Evolutionary conservation across 768 basidiomycete species (phyloP), one percentile per base, ranked within the genome.

Genomic region (Mycena alexandri): DNA sequence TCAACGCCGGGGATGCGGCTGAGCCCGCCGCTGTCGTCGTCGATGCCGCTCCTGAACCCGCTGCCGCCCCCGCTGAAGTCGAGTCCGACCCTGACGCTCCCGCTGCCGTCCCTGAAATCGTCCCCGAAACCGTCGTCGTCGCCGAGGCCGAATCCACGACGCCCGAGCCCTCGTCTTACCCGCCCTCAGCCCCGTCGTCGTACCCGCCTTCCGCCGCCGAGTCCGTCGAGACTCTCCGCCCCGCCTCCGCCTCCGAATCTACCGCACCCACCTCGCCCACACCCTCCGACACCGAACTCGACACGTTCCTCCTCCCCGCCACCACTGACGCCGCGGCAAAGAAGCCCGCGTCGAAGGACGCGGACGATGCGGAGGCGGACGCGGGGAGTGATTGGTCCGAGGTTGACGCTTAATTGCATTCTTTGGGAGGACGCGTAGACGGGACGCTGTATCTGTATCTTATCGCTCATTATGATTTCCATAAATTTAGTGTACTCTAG

Each of bases 331-430:
- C 38, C 16, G n/a, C 36, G 19, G 14, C 21, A 51, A 71, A 71
- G 65, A 60, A 66, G 24, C 41, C 43, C 6, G 19, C 67, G 29
- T 57, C 53, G 16, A 46, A 44, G 11, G 56, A 57, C 25, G 34
- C 25, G 33, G 55, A 55, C 22, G n/a, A 22, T 7, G 55, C 63
- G 44, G 68, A 72, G 46, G 77, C 77, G 29, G 79, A 77, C 41
- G 72, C 61, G 7, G 78, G 72, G 7, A 81, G 80, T 58, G 83
- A 82, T 63, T 84, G 83, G 83, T 80, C 79, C 4, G 82, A 83
- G 53, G 74, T 84, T 38, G 82, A 83, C 19, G 82, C 77, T 19
- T 24, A 5, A 11, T 7, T 22, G 9, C 9, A 17, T 6, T 36
- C 38, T 16, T 10, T 24, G 29, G 36, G 38, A 24, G 44, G 44